Conservation (phyloP, 2,329 filamentous ascomycete species). For the Cercospora zeina region DNA sequence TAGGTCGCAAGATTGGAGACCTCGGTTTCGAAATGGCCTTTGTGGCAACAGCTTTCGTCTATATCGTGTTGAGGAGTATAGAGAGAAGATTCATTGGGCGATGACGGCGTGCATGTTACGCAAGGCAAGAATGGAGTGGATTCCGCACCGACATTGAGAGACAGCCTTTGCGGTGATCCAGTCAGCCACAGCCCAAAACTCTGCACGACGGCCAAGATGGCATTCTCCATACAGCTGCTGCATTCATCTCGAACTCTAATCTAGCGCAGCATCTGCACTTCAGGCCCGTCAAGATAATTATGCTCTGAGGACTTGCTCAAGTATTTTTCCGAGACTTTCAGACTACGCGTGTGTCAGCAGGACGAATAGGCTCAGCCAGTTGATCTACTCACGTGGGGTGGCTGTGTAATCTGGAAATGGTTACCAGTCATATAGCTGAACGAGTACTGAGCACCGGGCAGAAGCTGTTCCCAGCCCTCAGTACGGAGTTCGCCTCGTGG, state of each 20-base stretch:
- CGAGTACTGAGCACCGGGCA: conserved; percentile 34
- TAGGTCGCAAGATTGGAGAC: conserved; percentile 56
- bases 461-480: conserved; percentile 36
- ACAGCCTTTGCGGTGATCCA: no score
- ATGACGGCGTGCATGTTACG: neutral
- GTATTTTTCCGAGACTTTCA: conserved; percentile 25
- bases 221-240: no score
- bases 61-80: conserved; percentile 35
- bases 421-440: conserved; percentile 39
- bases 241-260: no score
- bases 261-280: neutral
- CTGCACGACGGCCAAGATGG: no score
- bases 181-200: no score
- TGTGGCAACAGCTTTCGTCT: conserved; percentile 49
- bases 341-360: conserved; percentile 16
- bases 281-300: neutral
- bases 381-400: conserved; percentile 34
- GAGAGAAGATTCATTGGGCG: neutral
- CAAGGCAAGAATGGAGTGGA: neutral
- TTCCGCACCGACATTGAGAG: no score
- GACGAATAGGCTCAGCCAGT: neutral
- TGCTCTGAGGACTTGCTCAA: conserved; percentile 13
- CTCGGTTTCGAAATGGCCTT: conserved; percentile 67
- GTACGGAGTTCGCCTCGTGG: conserved; percentile 34
- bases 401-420: conserved; percentile 39